phyloP scores from a whole-genome alignment of 2,329 filamentous ascomycete species.

The Xylariaceae sp. region DNA sequence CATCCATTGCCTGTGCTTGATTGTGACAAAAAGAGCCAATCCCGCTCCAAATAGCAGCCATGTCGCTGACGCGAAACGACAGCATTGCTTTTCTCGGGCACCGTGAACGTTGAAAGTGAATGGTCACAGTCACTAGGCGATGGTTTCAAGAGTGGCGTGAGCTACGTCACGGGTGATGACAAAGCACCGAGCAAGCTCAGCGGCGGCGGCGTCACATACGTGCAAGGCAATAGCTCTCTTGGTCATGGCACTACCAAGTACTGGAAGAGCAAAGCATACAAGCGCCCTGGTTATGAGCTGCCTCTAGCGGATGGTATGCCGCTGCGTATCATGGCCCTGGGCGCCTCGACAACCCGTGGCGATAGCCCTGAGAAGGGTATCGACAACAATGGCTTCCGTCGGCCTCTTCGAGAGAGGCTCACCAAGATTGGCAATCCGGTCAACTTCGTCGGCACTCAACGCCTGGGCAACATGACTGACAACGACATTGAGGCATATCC shows the following conservation, averaged over 20 bases:
- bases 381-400: constrained; percentile 44
- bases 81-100: constrained; percentile 39
- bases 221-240: constrained; percentile 36
- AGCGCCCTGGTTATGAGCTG: constrained; percentile 40
- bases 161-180: constrained; percentile 31
- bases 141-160: constrained; percentile 39
- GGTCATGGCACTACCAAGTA: constrained; percentile 34
- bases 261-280: constrained; percentile 39
- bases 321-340: constrained; percentile 44
- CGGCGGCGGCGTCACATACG: constrained; percentile 35
- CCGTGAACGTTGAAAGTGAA: constrained; percentile 38
- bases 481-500: constrained; percentile 46
- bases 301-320: constrained; percentile 43
- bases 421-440: constrained; percentile 41
- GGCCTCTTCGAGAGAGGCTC: constrained; percentile 45
- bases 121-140: constrained; percentile 39
- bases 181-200: constrained; percentile 10
- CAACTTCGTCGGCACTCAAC: constrained; percentile 45
- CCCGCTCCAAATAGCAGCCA: not conserved
- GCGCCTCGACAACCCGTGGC: constrained; percentile 43
- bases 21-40: too few relatives aligned
- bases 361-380: constrained; percentile 41
- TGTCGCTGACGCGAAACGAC: constrained; percentile 17
- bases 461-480: constrained; percentile 45
- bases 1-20: not conserved